These are phyloP conservation scores for Nemania abortiva DNA, from an alignment of 2,329 filamentous ascomycete genomes.

Conservation along the genomic window DNA sequence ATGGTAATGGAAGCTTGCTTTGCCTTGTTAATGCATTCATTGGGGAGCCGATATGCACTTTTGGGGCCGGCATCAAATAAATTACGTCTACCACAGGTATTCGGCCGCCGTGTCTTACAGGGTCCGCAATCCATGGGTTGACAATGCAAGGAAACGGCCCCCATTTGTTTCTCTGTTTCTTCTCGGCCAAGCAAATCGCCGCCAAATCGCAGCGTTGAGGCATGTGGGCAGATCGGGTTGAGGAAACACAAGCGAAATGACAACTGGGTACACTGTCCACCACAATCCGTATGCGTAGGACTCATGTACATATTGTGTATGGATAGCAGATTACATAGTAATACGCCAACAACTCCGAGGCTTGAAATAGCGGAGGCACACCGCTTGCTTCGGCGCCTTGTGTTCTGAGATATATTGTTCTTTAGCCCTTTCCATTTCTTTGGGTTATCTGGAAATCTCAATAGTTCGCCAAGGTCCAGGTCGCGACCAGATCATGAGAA, in stretches of 20 bases:
- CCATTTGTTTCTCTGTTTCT: conserved; percentile 20
- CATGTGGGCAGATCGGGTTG: not conserved
- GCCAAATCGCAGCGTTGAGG: not conserved
- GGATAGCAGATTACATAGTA: not conserved
- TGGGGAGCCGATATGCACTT: conserved; percentile 10
- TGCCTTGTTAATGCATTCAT: conserved; percentile 5
- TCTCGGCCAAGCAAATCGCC: not conserved
- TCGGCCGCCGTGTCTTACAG: conserved; percentile 25
- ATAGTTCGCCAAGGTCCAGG: conserved; percentile 17
- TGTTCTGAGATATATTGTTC: not conserved
- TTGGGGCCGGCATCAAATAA: conserved; percentile 19
- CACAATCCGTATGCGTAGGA: too few relatives aligned
- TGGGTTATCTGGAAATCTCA: not conserved
- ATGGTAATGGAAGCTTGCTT: conserved; percentile 23
- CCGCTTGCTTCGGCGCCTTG: conserved; percentile 13
- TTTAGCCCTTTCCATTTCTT: not conserved
- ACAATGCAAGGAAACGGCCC: conserved; percentile 26
- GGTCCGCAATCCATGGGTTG: conserved; percentile 23
- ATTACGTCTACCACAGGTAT: conserved; percentile 3
- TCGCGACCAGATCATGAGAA: conserved; percentile 23
- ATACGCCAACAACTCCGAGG: not conserved
- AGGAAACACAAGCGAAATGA: conserved; percentile 22
- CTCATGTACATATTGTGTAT: too few relatives aligned
- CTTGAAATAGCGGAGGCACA: conserved; percentile 7
- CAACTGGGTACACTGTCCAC: not conserved